Evolutionary conservation across 2,329 filamentous ascomycete genomes (phyloP), one percentile per base, ranked within the genome.

Genomic region (Xylogone sp.): DNA sequence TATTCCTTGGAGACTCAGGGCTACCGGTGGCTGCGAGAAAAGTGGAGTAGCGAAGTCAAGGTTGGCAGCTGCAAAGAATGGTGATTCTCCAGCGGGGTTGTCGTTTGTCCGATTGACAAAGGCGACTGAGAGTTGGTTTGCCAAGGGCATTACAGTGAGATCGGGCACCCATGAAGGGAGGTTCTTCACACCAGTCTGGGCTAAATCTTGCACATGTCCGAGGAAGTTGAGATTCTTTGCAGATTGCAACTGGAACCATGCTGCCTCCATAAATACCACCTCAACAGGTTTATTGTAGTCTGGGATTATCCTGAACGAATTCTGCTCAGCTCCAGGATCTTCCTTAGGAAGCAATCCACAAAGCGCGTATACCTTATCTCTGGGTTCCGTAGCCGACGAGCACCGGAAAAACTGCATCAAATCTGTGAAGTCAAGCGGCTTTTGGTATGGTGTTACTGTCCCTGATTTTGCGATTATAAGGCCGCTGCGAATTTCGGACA

Each of bases 291-390:
- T 54, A 34, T 34, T 42, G 31, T 54, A 54, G n/a, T 54, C 53
- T 2, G 53, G 53, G 18, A 20, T 45, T 18, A 45, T 31, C 27
- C 27, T 31, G 27, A 31, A 31, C 27, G 27, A 31, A 31, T 31
- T 31, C 27, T 31, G 27, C 27, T 31, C 27, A 31, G 27, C 27
- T 31, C 27, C 27, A 31, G 27, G 27, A 31, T 31, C 27, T 31
- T 31, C 27, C 27, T 31, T 31, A 31, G 27, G 27, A 31, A 31
- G 27, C 50, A 56, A 31, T 31, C 54, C 50, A 46, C 46, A 46
- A 27, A 58, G 51, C 47, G 51, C 49, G 46, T 55, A 58, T 50
- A 58, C 50, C 22, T 45, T 21, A 53, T 56, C 54, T 52, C 54
- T 45, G 43, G 50, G 50, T 18, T 55, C 44, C 31, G 53, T 50